phyloP scores from a whole-genome alignment of 2,329 filamentous ascomycete species.

The Catunica adiposa region DNA sequence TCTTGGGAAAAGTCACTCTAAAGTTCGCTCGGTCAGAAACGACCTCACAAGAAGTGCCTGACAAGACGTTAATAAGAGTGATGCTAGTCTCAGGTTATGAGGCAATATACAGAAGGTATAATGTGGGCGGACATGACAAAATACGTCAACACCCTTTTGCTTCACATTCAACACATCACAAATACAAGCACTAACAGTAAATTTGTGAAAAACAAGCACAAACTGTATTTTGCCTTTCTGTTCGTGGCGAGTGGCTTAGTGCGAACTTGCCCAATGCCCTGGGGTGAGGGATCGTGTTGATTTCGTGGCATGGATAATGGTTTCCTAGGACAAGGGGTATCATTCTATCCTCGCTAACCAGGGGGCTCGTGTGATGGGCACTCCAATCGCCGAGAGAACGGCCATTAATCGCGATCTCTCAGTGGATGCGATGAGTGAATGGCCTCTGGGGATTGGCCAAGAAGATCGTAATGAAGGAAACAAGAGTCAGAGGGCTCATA shows the following conservation, averaged over 20 bases:
- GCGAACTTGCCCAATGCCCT: not conserved
- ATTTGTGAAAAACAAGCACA: not conserved
- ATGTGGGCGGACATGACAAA: no score
- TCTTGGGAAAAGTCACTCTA: not conserved
- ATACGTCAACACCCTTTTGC: not conserved
- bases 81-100: no score
- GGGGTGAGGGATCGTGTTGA: not conserved
- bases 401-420: not conserved
- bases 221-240: not conserved
- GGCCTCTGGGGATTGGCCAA: not conserved
- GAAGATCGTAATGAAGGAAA: not conserved
- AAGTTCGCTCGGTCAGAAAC: not conserved
- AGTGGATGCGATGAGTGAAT: not conserved
- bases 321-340: not conserved
- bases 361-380: not conserved
- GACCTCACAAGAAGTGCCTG: not conserved
- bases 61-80: no score
- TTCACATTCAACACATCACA: no score
- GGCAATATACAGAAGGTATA: no score
- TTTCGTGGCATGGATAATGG: not conserved
- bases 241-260: not conserved
- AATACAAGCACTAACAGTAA: not conserved
- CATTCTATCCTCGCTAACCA: not conserved
- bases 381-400: no score
- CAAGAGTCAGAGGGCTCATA: no score